A percentile compares a stretch with the other conserved stretches of the same genome.
Conservation (phyloP, 306 rosid genomes). For the Inga leiocalycina region DNA sequence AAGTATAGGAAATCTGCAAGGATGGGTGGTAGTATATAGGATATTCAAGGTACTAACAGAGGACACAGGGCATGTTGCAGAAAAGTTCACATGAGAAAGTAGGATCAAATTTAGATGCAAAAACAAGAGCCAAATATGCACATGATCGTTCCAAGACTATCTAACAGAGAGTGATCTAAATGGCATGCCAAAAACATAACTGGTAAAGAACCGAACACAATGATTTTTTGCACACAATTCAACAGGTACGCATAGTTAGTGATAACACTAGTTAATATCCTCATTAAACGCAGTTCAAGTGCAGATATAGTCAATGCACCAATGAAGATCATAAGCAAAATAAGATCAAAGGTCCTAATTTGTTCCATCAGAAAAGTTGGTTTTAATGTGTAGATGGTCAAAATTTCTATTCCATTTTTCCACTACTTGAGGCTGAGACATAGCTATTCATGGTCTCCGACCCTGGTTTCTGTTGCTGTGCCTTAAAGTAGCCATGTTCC, state of each 20-base stretch:
- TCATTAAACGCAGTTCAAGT: conserved; percentile 8
- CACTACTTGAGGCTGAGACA: conserved; percentile 26
- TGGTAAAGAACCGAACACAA: neutral
- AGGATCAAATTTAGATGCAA: neutral
- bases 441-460: conserved; percentile 43
- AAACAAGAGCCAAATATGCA: neutral
- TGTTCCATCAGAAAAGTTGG: conserved; percentile 1
- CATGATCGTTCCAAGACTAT: neutral
- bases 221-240: neutral
- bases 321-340: neutral
- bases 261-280: conserved; percentile 1
- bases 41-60: neutral
- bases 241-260: conserved; percentile 6
- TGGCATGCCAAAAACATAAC: neutral
- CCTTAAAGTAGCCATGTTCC: conserved; percentile 53
- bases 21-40: neutral
- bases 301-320: conserved; percentile 15
- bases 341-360: conserved; percentile 15
- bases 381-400: neutral
- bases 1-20: neutral
- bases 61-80: neutral
- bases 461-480: conserved; percentile 46
- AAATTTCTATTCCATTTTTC: conserved; percentile 31
- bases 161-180: conserved; percentile 8
- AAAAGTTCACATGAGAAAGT: neutral